Evolutionary conservation across 805 yeast species (phyloP).

Genomic region (Wickerhamomyces hampshirensis): DNA sequence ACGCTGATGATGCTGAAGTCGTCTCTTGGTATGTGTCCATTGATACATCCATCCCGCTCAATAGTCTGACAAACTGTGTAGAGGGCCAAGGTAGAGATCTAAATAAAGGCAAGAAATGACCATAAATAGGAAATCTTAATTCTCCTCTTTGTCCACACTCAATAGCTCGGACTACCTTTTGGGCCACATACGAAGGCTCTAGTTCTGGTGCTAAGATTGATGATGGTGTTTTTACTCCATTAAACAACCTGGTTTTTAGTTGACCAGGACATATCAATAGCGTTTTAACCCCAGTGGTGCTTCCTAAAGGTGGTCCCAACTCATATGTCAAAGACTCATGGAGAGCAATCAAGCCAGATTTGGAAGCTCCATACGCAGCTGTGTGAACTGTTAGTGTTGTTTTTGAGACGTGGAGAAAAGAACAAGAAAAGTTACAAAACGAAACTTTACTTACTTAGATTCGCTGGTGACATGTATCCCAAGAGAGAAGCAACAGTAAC

Average conservation of each 20-base stretch:
- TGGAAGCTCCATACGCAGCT: conserved; percentile 80
- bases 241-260: conserved; percentile 69
- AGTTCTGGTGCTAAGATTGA: conserved; percentile 76
- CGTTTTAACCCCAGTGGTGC: conserved; percentile 54
- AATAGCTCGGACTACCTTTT: conserved; percentile 48
- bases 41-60: conserved; percentile 43
- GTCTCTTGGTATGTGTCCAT: conserved; percentile 24
- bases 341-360: conserved; percentile 77
- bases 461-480: conserved; percentile 82
- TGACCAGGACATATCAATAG: conserved; percentile 87
- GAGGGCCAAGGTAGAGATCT: conserved; percentile 70
- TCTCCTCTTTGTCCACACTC: conserved; percentile 62
- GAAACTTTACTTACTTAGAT: conserved; percentile 37
- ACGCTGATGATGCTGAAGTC: not conserved
- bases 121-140: conserved; percentile 72
- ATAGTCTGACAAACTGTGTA: conserved; percentile 34
- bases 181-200: conserved; percentile 63
- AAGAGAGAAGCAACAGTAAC: conserved; percentile 80
- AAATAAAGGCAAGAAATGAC: conserved; percentile 65
- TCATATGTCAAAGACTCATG: conserved; percentile 80
- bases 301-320: conserved; percentile 44
- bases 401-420: not conserved
- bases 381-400: conserved; percentile 24
- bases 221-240: conserved; percentile 70
- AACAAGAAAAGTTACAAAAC: not conserved